Base-by-base conservation (phyloP, 2,329 filamentous ascomycete genomes). In the Penicillium sp. region DNA sequence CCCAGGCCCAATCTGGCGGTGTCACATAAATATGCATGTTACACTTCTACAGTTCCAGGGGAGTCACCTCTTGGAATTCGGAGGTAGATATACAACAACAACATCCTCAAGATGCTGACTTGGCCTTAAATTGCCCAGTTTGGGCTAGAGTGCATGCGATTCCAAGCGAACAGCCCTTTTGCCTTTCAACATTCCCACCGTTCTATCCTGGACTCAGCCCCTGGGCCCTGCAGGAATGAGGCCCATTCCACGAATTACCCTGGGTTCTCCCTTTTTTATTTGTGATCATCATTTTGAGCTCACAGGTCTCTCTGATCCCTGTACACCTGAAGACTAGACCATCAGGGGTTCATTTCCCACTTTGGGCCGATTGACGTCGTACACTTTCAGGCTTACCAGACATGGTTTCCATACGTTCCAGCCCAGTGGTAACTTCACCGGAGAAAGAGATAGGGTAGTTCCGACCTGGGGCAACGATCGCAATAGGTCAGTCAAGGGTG, bases 381-480 rank as follows among this genome's bases (percentile, higher is more conserved):
- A 41, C 37, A 41, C 31, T 15, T 29, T 34, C 21, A 21, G n/a
- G 24, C 33, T 32, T 15, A n/a, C 22, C 12, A 22, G 37, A 24
- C 17, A 47, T 42, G 45, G 42, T 26, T 38, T 22, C 48, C 48
- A 8, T 28, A 33, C 22, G 33, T 50, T 53, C 55, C 55, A 53
- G 52, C 40, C 49, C 43, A 51, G 42, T 52, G 55, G 51, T 57
- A 56, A 49, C 44, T 51, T 43, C 28, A 40, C 21, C 35, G 32
- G 37, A 40, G 39, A 28, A 34, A 32, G 28, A 43, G 39, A 42
- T 46, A 35, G 31, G 43, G 34, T 37, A 19, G 33, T 43, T 44
- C 53, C 52, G 47, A 19, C 17, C 44, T 29, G 44, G 35, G 19
- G 45, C 12, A 32, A 41, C 19, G 34, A 32, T 43, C 44, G 44